Base-by-base conservation (phyloP, 192 early-diverging fungal genomes). In the Entomortierella parvispora region DNA sequence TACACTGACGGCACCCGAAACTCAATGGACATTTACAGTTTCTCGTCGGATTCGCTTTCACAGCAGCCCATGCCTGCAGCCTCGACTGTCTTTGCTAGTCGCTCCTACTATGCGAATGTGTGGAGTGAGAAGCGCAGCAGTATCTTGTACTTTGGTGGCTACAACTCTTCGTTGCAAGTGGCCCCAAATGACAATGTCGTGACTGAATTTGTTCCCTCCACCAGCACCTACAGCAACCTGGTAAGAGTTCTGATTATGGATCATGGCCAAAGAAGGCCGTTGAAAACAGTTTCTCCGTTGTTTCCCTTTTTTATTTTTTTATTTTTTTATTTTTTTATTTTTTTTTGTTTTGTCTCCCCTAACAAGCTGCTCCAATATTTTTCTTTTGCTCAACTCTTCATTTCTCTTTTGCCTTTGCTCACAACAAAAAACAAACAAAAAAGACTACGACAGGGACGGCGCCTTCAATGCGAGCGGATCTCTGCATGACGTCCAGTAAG, bases 401-500 rank as follows among this genome's bases (percentile, higher is more conserved):
- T 31, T 54, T 26, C 29, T 15, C 26, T 28, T 31, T 28, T 57
- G 5, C 23, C 23, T 58, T 43, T 25, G 17, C 7, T 2, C 15
- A 40, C 37, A 40, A 40, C 37, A 45, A 49, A 18, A 34, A 8
- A 49, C 28, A 22, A 22, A 25, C 6, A 42, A 32, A 25, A 0
- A 40, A 77, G 74, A 14, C 33, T 20, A 64, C 74, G 3, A 59
- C 47, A 2, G 74, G 74, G 12, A 23, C 23, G 0, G 14, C 60
- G 9, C 74, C 74, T 47, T 40, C 65, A 0, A 63, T 68, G 65
- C 51, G 74, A 25, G 45, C 66, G 23, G 74, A 77, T 61, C 65
- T 60, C 48, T 77, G 74, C 58, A 77, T 77, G 74, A 42, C 74
- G 0, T 26, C 74, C 12, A 77, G 74, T 77, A 77, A 59, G 74